Evolutionary conservation across 2,329 filamentous ascomycete species (phyloP), one percentile per base, ranked within the genome.

Genomic region (Microsporum ferrugineum): DNA sequence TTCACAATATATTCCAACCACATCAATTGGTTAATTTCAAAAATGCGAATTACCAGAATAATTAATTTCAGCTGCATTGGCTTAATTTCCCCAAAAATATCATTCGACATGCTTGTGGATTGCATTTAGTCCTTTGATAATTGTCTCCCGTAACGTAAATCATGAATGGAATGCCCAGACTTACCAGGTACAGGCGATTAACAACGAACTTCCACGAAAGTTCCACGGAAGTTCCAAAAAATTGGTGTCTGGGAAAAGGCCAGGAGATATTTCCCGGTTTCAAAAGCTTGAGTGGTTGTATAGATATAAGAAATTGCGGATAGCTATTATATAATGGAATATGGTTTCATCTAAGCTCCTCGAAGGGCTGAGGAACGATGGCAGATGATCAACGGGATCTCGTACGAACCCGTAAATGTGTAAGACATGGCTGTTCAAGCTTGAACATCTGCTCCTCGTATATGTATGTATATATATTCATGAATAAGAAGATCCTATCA

Each of bases 21-120:
- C 29, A 2, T 55, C 49, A 3, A 29, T 36, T 34, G 31, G 31
- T 29, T 36, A 31, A 55, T 55, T 36, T 55, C 49, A 36, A 5
- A 29, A 55, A 55, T 2, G 31, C 31, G 49, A 55, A 23, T 31
- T 31, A 27, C 23, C 27, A 14, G 27, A 10, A 31, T 5, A 23
- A 55, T 31, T 36, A 55, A 55, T 55, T 36, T 55, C 33, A 55
- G 49, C 29, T 55, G 49, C 49, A 55, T 55, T 55, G 31, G 49
- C 12, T 29, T 55, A 14, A 38, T 55, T 23, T 55, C 49, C 49
- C 27, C 7, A 31, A 17, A n/a, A 17, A 36, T 7, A 29, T 14
- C 17, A 55, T 34, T 17, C 31, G n/a, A 29, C 17, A 43, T 43
- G 14, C 49, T 36, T n/a, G 31, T 12, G 12, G 17, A 12, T 36